Evolutionary conservation across 2,329 filamentous ascomycete species (phyloP), one percentile per base, ranked within the genome.

Genomic region (Metarhizium album): DNA sequence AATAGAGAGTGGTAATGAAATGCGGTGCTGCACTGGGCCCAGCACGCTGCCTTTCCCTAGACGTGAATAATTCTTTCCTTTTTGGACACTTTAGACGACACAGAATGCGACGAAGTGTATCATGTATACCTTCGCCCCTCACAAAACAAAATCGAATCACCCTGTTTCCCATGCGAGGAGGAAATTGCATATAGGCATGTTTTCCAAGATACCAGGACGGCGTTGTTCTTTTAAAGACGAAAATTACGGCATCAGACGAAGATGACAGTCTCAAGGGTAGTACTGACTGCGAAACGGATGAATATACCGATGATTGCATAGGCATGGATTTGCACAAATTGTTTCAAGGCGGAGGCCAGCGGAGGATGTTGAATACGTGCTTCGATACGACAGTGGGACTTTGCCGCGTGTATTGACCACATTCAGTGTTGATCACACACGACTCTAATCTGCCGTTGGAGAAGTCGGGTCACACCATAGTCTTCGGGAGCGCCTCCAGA

Each of bases 201-300:
- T 54, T 52, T 54, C 66, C 58, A 60, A 67, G 64, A 67, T 68
- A 68, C 64, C 65, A 67, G 64, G 63, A 64, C 58, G 65, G 64
- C 64, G 65, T 67, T 67, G 56, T 54, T 54, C 59, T 57, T 60
- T 60, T 33, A n/a, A 46, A 56, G 18, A n/a, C 37, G 18, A 7
- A 23, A 24, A 16, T 47, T 23, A 23, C 16, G 38, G 38, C 47
- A 46, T 50, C 42, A 37, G 37, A 33, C 23, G 16, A 31, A 6
- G 13, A 24, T 22, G 16, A 38, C 35, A 11, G 37, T 38, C 43
- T 47, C 38, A n/a, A n/a, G n/a, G n/a, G 20, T 29, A 14, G 42
- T 11, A 22, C 24, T 18, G 5, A 18, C 20, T 14, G 18, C 6
- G n/a, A 29, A 16, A 45, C 35, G 31, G 49, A 40, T 33, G 22